Evolutionary conservation across 495 filamentous ascomycete species (phyloP).

Genomic region (Physcia stellaris): DNA sequence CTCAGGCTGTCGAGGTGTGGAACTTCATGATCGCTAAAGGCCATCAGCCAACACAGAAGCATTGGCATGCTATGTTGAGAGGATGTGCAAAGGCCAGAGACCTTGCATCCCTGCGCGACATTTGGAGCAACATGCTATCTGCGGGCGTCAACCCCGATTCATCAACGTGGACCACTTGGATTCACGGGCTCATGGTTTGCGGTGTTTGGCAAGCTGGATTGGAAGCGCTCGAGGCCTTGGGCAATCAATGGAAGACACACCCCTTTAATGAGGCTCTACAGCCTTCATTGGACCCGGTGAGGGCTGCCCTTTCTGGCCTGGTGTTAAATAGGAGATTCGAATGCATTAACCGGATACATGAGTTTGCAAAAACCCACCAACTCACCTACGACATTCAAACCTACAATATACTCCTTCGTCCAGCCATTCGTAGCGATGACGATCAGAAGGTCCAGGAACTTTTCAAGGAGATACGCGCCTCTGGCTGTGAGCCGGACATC

Average conservation of each 20-base stretch:
- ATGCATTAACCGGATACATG: slow-evolving; percentile 34
- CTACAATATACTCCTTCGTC: slow-evolving; percentile 53
- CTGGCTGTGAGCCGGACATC: slow-evolving; percentile 32
- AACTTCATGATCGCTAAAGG: slow-evolving; percentile 39
- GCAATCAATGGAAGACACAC: slow-evolving; percentile 30
- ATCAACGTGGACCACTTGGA: slow-evolving; percentile 44
- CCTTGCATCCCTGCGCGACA: slow-evolving; percentile 31
- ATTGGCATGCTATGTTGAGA: slow-evolving; percentile 50
- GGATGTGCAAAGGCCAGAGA: slow-evolving; percentile 39
- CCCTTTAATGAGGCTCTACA: slow-evolving; percentile 6
- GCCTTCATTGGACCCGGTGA: slow-evolving; percentile 48
- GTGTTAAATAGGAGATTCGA: slow-evolving; percentile 24
- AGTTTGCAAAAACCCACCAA: slow-evolving; percentile 41
- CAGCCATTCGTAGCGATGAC: slow-evolving; percentile 33
- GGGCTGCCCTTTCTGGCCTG: slow-evolving; percentile 43
- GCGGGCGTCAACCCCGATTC: slow-evolving; percentile 41
- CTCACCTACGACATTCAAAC: slow-evolving; percentile 48
- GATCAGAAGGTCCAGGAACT: slow-evolving; percentile 24
- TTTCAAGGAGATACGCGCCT: slow-evolving; percentile 32
- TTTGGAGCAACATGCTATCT: slow-evolving; percentile 43
- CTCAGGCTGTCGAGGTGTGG: slow-evolving; percentile 43
- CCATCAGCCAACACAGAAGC: slow-evolving; percentile 35
- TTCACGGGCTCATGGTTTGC: slow-evolving; percentile 42
- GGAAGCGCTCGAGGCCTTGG: slow-evolving; percentile 46
- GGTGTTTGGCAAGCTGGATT: slow-evolving; percentile 35